These are phyloP conservation scores for Xylariaceae sp. DNA, from an alignment of 2,329 filamentous ascomycete species.

Conservation along the genomic window DNA sequence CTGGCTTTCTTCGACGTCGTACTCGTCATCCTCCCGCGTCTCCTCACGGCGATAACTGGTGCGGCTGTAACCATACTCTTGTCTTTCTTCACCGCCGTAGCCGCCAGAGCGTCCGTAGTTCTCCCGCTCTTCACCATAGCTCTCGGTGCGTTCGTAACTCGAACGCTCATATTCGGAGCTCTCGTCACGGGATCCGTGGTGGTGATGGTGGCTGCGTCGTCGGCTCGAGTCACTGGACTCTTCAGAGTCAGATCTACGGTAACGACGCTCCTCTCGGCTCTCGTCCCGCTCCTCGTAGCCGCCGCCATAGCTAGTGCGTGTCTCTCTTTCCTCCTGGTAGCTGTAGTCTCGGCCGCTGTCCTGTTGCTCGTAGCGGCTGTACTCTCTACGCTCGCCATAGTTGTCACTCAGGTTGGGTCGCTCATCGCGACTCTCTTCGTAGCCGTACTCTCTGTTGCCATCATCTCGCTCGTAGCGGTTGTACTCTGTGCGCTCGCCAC, in stretches of 20 bases:
- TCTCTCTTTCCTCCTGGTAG: conserved; percentile 34
- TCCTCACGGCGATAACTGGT: conserved; percentile 9
- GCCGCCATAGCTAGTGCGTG: conserved; percentile 10
- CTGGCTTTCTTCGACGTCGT: background rate
- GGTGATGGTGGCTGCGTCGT: conserved; percentile 25
- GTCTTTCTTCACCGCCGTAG: conserved; percentile 17
- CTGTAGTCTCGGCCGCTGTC: conserved; percentile 52
- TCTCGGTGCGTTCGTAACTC: conserved; percentile 18
- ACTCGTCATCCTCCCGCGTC: conserved; percentile 19
- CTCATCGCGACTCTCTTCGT: conserved; percentile 27
- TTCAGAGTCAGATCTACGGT: conserved; percentile 24
- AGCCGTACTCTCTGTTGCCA: conserved; percentile 46
- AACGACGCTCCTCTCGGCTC: conserved; percentile 45
- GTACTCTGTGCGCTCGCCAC: conserved; percentile 55
- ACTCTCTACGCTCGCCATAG: conserved; percentile 24
- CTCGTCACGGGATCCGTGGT: conserved; percentile 19
- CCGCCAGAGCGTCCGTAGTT: conserved; percentile 14
- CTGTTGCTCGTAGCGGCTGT: conserved; percentile 57
- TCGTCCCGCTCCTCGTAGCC: conserved; percentile 48
- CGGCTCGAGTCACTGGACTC: conserved; percentile 26
- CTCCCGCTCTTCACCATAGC: conserved; percentile 8
- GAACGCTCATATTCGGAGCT: conserved; percentile 20
- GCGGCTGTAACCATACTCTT: conserved; percentile 15
- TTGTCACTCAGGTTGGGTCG: conserved; percentile 12
- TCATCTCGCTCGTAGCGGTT: conserved; percentile 56